Base-by-base conservation (phyloP, 352 stramenopile genomes). In the Pythium volutum region DNA sequence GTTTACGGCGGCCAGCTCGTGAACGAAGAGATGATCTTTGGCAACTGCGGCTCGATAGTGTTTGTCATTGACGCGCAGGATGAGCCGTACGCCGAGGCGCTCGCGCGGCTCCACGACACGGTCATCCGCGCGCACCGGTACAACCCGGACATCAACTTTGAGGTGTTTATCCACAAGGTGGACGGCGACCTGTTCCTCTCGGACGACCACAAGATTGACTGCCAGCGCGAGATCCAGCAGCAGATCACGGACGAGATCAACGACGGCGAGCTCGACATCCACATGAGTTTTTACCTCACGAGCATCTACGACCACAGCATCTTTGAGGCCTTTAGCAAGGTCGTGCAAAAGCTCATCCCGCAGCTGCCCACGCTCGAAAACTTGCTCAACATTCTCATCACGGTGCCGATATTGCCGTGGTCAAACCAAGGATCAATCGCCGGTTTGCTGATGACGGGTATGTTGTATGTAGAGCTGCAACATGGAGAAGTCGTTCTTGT, bases 141-240 rank as follows among this genome's bases (percentile, higher is more conserved):
- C 74, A 99, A 99, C 70, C 95, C 96, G 12, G 85, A 96, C 60
- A 98, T 99, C 66, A 81, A 94, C 38, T 96, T 99, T 59, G 96
- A 99, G 69, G 95, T 99, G 22, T 99, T 99, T 70, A 98, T 99
- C 56, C 97, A 99, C 88, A 98, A 98, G 74, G 96, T 99, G 9
- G 97, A 99, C 71, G 97, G 97, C 31, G 97, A 99, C 65, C 71
- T 99, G 7, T 99, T 99, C 74, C 80, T 99, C 25, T 98, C 88
- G 51, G 96, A 99, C 65, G 97, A 99, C 75, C 93, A 98, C 73
- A 99, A 99, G 75, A 98, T 98, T 53, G 87, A 99, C 64, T 99
- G 96, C 73, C 94, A 98, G 55, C 82, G 96, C 16, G 95, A 99
- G 73, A 97, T 99, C 51, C 97, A 99, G 79, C 89, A 97, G 69